Evolutionary conservation across 306 rosid species (phyloP).

Genomic region (Corylus heterophylla): DNA sequence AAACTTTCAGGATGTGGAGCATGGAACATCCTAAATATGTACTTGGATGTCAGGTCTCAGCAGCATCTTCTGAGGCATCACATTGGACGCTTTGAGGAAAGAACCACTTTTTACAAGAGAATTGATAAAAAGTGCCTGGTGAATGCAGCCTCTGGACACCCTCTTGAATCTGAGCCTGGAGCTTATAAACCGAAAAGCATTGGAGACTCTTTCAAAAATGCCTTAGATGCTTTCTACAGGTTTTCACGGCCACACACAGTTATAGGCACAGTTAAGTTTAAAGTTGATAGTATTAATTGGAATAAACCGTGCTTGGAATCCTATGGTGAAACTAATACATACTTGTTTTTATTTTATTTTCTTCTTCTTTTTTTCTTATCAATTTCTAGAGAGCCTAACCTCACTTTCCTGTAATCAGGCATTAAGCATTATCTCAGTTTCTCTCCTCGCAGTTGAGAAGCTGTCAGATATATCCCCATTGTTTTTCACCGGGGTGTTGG

Average conservation of each 20-base stretch:
- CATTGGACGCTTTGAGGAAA: constrained; percentile 32
- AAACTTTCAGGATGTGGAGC: constrained; percentile 42
- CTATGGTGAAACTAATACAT: constrained; percentile 1
- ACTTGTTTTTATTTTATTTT: constrained; percentile 3
- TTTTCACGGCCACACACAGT: constrained; percentile 97
- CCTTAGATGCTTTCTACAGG: constrained; percentile 78
- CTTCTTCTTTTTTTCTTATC: neutral
- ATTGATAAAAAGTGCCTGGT: constrained; percentile 36
- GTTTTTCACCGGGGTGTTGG: constrained; percentile 73
- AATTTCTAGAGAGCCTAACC: constrained; percentile 25
- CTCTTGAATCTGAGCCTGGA: constrained; percentile 68
- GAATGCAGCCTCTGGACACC: constrained; percentile 62
- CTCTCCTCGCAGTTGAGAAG: constrained; percentile 80
- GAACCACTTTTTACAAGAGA: constrained; percentile 28
- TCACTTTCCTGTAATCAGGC: constrained; percentile 54
- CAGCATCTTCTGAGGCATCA: constrained; percentile 20
- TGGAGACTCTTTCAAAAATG: constrained; percentile 39
- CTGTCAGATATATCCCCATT: constrained; percentile 76
- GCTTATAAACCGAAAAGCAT: constrained; percentile 47
- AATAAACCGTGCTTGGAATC: constrained; percentile 6
- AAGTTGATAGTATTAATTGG: constrained; percentile 12
- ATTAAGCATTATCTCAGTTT: constrained; percentile 89
- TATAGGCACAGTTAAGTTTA: constrained; percentile 86
- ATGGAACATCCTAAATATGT: constrained; percentile 39
- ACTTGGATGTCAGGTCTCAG: constrained; percentile 31